A percentile compares a stretch with the other conserved stretches of the same genome.
Conservation (phyloP, 331 rosid genomes). For the Erythrophleum ivorense region DNA sequence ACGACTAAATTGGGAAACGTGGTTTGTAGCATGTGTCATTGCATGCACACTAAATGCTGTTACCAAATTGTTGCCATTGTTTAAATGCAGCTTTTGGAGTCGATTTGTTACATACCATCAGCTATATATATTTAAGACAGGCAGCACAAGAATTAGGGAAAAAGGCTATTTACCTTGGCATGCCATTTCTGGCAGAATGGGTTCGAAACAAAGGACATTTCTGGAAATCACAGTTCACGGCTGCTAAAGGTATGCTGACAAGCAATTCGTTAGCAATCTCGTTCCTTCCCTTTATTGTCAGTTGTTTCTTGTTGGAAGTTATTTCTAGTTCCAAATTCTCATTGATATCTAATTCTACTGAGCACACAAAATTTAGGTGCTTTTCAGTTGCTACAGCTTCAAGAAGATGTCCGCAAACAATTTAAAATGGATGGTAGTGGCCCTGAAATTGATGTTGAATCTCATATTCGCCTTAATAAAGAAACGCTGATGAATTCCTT, state of each 20-base stretch:
- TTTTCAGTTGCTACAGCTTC: conserved; percentile 81
- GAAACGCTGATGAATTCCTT: conserved; percentile 78
- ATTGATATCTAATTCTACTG: conserved; percentile 38
- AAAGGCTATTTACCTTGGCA: conserved; percentile 84
- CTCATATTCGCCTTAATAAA: conserved; percentile 72
- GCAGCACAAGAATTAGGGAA: conserved; percentile 97
- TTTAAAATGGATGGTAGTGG: conserved; percentile 63
- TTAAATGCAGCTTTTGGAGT: conserved; percentile 75
- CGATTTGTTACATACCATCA: conserved; percentile 75
- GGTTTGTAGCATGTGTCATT: conserved; percentile 9
- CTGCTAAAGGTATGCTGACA: conserved; percentile 76
- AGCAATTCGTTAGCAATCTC: background rate
- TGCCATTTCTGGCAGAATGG: conserved; percentile 96
- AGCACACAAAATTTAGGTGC: conserved; percentile 62
- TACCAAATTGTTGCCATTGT: conserved; percentile 25
- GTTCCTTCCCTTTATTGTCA: background rate
- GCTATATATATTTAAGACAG: conserved; percentile 84
- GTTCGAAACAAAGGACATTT: conserved; percentile 90
- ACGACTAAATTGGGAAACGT: background rate
- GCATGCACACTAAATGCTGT: background rate
- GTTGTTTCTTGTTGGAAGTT: conserved; percentile 14
- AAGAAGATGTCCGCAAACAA: conserved; percentile 71
- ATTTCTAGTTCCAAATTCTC: background rate
- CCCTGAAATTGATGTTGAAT: conserved; percentile 61
- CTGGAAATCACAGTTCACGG: conserved; percentile 91